Base-by-base conservation (phyloP, 805 yeast species). In the Metschnikowia arizonensis region DNA sequence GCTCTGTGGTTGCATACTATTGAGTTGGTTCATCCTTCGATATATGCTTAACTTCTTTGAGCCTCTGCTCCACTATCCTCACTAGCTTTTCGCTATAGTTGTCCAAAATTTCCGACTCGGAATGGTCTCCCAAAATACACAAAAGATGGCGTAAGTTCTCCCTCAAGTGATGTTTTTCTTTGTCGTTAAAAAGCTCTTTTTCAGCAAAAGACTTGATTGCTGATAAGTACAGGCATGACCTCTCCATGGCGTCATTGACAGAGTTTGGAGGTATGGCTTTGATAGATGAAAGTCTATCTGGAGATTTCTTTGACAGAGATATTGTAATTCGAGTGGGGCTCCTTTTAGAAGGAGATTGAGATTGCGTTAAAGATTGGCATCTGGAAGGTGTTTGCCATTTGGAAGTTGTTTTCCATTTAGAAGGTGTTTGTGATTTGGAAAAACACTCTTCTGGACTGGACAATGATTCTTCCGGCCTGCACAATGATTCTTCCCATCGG, bases 1-100 rank as follows among this genome's bases (percentile, higher is more conserved):
- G n/a, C n/a, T n/a, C n/a, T n/a, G n/a, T n/a, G n/a, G n/a, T n/a
- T n/a, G n/a, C n/a, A n/a, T n/a, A 24, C 15, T 9, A 15, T 28
- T 9, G 33, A 31, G 12, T 31, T 31, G 10, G 19, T 31, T 10
- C n/a, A 29, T 29, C 8, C 17, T 14, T 14, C 9, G 21, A 26
- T 9, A 8, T 12, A 17, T 6, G 5, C 15, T 29, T 6, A 29
- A 14, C 17, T 29, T 14, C 17, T 5, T 29, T 29, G 15, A n/a
- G 12, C 17, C 14, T 23, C 38, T 24, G 19, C 38, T 34, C 38
- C 19, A 34, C 12, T 15, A 23, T 31, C n/a, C 57, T 50, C 1
- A 72, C 46, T 31, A 72, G 55, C 46, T 61, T 53, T 2, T 68
- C 62, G 52, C 76, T 74, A 49, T 72, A 74, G 23, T 49, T 61